These are phyloP conservation scores for Xylaria castorea DNA, from an alignment of 495 filamentous ascomycete species.

Conservation along the genomic window DNA sequence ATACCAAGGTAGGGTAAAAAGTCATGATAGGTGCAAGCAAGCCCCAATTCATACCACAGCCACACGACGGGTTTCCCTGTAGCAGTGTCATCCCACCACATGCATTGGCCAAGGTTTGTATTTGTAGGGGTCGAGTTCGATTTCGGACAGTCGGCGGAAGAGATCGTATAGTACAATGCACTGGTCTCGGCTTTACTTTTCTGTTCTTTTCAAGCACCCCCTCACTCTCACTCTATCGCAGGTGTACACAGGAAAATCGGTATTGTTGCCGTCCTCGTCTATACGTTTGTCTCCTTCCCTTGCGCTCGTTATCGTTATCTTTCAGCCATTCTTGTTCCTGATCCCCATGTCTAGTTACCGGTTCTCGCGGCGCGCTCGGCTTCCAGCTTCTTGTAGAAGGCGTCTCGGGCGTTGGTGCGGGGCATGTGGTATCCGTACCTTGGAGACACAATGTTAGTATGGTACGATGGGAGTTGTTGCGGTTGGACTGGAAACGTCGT, in stretches of 20 bases:
- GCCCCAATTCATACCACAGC: neutral
- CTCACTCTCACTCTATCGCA: conserved; percentile 4
- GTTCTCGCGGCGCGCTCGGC: conserved; percentile 48
- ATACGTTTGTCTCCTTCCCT: neutral
- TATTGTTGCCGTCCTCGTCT: conserved; percentile 20
- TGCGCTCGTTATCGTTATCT: neutral
- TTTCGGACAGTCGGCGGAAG: conserved; percentile 15
- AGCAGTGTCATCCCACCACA: neutral
- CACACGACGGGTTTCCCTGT: neutral
- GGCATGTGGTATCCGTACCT: conserved; percentile 63
- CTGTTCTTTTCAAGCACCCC: neutral
- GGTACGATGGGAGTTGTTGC: neutral
- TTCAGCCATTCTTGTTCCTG: neutral
- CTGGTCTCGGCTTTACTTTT: conserved; percentile 4
- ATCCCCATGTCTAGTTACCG: conserved; percentile 22
- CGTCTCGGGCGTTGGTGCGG: conserved; percentile 56
- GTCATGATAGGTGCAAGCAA: neutral
- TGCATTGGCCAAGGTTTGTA: conserved; percentile 18
- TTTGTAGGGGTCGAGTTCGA: conserved; percentile 29
- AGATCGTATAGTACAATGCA: conserved; percentile 23
- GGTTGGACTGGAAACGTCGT: neutral
- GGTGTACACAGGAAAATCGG: conserved; percentile 14
- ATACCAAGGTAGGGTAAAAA: neutral
- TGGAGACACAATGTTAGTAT: conserved; percentile 31
- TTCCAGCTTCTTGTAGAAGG: conserved; percentile 56